Conservation (phyloP, 2,329 filamentous ascomycete species). For the Alternaria longipes region DNA sequence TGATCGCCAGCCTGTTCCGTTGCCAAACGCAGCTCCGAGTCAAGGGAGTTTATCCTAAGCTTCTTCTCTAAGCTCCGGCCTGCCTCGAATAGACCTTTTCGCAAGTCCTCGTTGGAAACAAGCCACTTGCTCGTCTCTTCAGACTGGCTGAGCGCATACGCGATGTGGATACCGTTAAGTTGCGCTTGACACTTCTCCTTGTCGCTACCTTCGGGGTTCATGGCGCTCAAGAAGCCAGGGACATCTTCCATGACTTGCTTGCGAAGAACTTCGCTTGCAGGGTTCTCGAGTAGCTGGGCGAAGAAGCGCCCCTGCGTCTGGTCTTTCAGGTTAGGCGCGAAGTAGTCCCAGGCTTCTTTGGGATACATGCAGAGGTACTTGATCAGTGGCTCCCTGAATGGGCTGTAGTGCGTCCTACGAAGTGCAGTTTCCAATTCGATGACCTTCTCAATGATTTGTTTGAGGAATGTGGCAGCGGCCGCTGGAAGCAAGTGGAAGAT, state of each 20-base stretch:
- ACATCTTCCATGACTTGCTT: slow-evolving; percentile 78
- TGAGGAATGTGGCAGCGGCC: slow-evolving; percentile 90
- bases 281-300: slow-evolving; percentile 81
- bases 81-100: slow-evolving; percentile 68
- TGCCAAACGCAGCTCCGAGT: slow-evolving; percentile 77
- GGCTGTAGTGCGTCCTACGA: slow-evolving; percentile 86
- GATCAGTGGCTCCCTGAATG: slow-evolving; percentile 88
- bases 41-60: slow-evolving; percentile 73
- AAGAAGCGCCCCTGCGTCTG: slow-evolving; percentile 90
- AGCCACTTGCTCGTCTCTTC: slow-evolving; percentile 73
- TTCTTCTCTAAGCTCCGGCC: slow-evolving; percentile 82
- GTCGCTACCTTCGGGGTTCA: slow-evolving; percentile 69
- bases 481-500: slow-evolving; percentile 96
- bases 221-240: slow-evolving; percentile 73
- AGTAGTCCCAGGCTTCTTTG: slow-evolving; percentile 83
- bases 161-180: slow-evolving; percentile 87
- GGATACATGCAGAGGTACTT: slow-evolving; percentile 95
- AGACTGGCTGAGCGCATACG: slow-evolving; percentile 78
- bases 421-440: slow-evolving; percentile 86
- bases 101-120: slow-evolving; percentile 62
- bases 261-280: slow-evolving; percentile 77
- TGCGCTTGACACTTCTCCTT: slow-evolving; percentile 78
- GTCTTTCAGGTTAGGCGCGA: slow-evolving; percentile 82
- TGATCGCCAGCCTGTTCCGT: slow-evolving; percentile 91
- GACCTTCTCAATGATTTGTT: slow-evolving; percentile 87